These are phyloP conservation scores for Ophiostoma triangulosporum DNA, from an alignment of 2,329 filamentous ascomycete genomes.

Conservation along the genomic window DNA sequence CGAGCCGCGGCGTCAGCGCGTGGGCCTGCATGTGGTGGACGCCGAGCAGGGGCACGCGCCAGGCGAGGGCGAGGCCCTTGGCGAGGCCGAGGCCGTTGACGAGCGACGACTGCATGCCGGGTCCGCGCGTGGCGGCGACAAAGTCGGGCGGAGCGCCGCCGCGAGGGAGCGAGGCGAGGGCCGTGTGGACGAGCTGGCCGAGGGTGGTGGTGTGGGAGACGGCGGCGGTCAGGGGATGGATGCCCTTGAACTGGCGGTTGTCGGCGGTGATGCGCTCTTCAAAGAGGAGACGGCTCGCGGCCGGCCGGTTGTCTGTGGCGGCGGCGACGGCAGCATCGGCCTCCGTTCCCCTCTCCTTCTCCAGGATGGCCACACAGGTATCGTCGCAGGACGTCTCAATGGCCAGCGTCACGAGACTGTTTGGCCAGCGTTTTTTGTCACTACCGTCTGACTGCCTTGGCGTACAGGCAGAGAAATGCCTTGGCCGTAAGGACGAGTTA, in stretches of 20 bases:
- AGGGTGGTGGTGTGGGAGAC: constrained; percentile 62
- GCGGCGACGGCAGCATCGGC: too few relatives aligned
- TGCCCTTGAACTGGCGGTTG: constrained; percentile 59
- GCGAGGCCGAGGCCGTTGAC: constrained; percentile 67
- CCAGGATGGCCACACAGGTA: constrained; percentile 74
- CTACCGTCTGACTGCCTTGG: too few relatives aligned
- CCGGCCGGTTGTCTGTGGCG: background rate
- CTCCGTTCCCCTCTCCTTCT: constrained; percentile 34
- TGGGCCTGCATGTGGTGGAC: constrained; percentile 98
- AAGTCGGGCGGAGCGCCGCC: constrained; percentile 40
- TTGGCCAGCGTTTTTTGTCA: background rate
- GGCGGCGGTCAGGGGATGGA: constrained; percentile 66
- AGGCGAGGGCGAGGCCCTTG: constrained; percentile 75
- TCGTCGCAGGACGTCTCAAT: constrained; percentile 88
- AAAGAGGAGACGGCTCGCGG: constrained; percentile 51
- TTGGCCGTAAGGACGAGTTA: background rate
- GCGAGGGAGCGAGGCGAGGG: constrained; percentile 39
- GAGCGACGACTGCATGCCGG: constrained; percentile 73
- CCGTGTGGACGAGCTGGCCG: constrained; percentile 51
- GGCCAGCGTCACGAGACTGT: constrained; percentile 38
- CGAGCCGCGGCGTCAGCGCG: constrained; percentile 72
- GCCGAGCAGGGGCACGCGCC: constrained; percentile 68
- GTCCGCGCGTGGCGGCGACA: constrained; percentile 78
- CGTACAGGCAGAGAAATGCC: background rate
- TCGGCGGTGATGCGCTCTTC: constrained; percentile 73